Evolutionary conservation across 176 grass and related monocot genomes (phyloP).

Genomic region (sorghum (Sorghum bicolor)): DNA sequence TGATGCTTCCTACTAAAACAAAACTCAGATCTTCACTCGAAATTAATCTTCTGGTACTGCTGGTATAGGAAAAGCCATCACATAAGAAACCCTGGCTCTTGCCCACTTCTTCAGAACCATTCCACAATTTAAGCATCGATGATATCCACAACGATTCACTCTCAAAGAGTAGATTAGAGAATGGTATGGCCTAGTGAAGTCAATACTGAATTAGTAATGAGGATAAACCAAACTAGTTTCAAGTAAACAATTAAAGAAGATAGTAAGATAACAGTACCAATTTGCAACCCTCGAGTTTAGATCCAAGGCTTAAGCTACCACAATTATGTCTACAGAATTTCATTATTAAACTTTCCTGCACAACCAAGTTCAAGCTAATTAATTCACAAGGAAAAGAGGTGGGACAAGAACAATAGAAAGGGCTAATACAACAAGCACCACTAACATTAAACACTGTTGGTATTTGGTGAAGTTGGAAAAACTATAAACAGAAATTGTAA

Average conservation of each 20-base stretch:
- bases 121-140: conserved; percentile 44
- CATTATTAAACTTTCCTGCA: conserved; percentile 61
- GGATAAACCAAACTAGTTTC: conserved; percentile 21
- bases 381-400: conserved; percentile 18
- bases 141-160: conserved; percentile 76
- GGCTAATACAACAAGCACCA: background rate
- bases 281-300: conserved; percentile 52
- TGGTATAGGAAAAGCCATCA: conserved; percentile 45
- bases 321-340: conserved; percentile 74
- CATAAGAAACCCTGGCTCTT: conserved; percentile 40
- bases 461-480: background rate
- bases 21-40: conserved; percentile 63
- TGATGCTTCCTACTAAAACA: conserved; percentile 76
- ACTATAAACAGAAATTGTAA: background rate
- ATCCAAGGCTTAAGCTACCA: conserved; percentile 29
- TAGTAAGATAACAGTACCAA: conserved; percentile 54
- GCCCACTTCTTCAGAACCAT: conserved; percentile 31
- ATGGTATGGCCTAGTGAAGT: conserved; percentile 63
- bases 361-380: conserved; percentile 37
- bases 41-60: conserved; percentile 62
- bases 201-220: conserved; percentile 27
- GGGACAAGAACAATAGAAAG: background rate
- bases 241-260: conserved; percentile 19
- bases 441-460: background rate
- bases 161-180: conserved; percentile 64